These are phyloP conservation scores for Pseudopediastrum boryanum DNA, from an alignment of 139 green algal species.

Conservation along the genomic window DNA sequence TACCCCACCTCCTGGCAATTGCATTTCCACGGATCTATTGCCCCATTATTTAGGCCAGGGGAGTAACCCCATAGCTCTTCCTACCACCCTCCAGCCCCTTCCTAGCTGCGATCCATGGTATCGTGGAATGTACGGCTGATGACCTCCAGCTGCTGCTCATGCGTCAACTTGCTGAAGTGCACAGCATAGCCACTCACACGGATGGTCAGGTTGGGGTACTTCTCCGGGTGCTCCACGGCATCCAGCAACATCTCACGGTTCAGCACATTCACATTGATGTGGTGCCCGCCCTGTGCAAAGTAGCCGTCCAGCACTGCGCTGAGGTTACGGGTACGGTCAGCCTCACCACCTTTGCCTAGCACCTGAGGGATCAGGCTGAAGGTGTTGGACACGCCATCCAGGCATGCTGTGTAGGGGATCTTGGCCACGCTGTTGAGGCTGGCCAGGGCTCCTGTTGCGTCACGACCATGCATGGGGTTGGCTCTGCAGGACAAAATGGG, in stretches of 20 bases:
- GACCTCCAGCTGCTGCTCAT: conserved; percentile 68
- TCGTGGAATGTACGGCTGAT: conserved; percentile 35
- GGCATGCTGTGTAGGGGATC: conserved; percentile 57
- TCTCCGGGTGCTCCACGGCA: conserved; percentile 77
- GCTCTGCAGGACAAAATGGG: too few relatives aligned
- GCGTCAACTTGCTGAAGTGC: conserved; percentile 74
- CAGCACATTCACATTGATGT: conserved; percentile 84
- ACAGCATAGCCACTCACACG: conserved; percentile 77
- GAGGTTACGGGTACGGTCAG: conserved; percentile 72
- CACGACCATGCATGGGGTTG: conserved; percentile 75
- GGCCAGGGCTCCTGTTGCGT: conserved; percentile 67
- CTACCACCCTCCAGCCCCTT: too few relatives aligned
- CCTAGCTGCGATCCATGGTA: too few relatives aligned
- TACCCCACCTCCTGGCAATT: too few relatives aligned
- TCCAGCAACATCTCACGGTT: conserved; percentile 70
- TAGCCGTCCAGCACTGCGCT: conserved; percentile 74
- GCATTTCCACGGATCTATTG: too few relatives aligned
- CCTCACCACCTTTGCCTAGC: too few relatives aligned
- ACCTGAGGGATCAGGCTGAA: conserved; percentile 74
- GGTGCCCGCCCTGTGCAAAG: conserved; percentile 66
- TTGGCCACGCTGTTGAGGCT: conserved; percentile 62
- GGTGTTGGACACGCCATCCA: conserved; percentile 81
- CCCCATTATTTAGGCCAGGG: too few relatives aligned
- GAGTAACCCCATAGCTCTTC: too few relatives aligned
- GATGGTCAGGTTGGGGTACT: conserved; percentile 80